Base-by-base conservation (phyloP, 2,329 filamentous ascomycete species). In the Ophiostoma himal-ulmi region DNA sequence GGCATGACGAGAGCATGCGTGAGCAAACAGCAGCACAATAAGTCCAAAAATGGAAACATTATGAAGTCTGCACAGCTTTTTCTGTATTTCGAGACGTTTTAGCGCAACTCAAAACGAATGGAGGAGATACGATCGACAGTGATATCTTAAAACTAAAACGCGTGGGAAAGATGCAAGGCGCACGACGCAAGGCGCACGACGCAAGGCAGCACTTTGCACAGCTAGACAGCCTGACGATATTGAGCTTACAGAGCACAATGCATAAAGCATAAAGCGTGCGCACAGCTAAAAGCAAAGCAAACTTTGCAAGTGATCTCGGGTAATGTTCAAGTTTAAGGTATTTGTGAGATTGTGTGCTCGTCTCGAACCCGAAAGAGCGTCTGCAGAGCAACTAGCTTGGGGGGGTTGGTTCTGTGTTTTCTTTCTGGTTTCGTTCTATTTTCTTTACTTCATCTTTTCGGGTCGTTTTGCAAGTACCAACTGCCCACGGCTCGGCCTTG, bases 401-500 rank as follows among this genome's bases (percentile, higher is more conserved):
- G 30, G 4, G 1, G 30, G 3, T 30, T 30, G 30, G 30, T 30
- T 30, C 30, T 30, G 30, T 30, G 30, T 30, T 30, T 13, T 22
- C 8, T 26, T 44, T 13, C 13, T 44, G 39, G 11, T 26, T 10
- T 14, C 11, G 10, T 14, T 10, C 6, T 26, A 17, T 57, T 26
- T 8, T 26, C 52, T 48, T 48, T 57, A 5, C 52, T 30, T 8
- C 17, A 11, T 57, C 52, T 26, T 22, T 57, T 26, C 52, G 22
- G 30, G 22, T 22, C 52, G n/a, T 57, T 57, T 10, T 17, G 52
- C 22, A 57, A 57, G 52, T 57, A 26, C 52, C 52, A 57, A 26
- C 52, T 20, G n/a, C 52, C 52, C 52, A 10, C 52, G 52, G 52
- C 52, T 57, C 52, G 52, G 52, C 52, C n/a, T 57, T 57, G 52